phyloP scores from a whole-genome alignment of 768 basidiomycete genomes.

The Lactarius trivialis region DNA sequence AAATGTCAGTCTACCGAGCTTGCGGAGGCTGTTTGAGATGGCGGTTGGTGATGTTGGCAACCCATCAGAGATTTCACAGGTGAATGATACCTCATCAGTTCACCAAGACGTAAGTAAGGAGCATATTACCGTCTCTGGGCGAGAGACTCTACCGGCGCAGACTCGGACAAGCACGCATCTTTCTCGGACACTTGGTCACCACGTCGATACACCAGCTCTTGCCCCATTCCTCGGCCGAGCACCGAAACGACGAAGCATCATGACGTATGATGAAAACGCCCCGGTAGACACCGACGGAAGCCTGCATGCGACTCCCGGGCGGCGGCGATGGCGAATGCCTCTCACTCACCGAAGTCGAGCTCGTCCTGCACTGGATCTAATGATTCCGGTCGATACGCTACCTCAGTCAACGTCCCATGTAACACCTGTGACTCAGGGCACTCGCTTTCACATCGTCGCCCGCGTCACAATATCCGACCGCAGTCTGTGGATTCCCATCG shows the following conservation, averaged over 20 bases:
- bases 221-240: conserved; percentile 44
- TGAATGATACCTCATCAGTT: background rate
- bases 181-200: conserved; percentile 43
- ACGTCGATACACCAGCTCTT: conserved; percentile 45
- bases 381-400: background rate
- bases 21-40: conserved; percentile 43
- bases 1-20: conserved; percentile 39
- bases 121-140: conserved; percentile 1
- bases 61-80: conserved; percentile 23
- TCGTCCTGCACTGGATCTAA: conserved; percentile 33
- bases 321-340: conserved; percentile 32
- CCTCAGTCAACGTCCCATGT: background rate
- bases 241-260: conserved; percentile 38
- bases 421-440: conserved; percentile 23
- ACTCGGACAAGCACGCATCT: conserved; percentile 32
- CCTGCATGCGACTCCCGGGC: conserved; percentile 3
- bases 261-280: conserved; percentile 32
- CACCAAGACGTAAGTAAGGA: conserved; percentile 1
- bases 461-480: conserved; percentile 39
- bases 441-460: conserved; percentile 43
- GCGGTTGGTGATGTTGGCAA: conserved; percentile 37
- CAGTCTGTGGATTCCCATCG: conserved; percentile 38
- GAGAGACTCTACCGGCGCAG: conserved; percentile 2
- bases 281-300: conserved; percentile 31
- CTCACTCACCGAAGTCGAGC: conserved; percentile 39